Percentiles rank a stretch among this genome's conserved stretches.
Conservation (phyloP, 768 basidiomycete genomes). For the Sporobolomyces phaffii region DNA sequence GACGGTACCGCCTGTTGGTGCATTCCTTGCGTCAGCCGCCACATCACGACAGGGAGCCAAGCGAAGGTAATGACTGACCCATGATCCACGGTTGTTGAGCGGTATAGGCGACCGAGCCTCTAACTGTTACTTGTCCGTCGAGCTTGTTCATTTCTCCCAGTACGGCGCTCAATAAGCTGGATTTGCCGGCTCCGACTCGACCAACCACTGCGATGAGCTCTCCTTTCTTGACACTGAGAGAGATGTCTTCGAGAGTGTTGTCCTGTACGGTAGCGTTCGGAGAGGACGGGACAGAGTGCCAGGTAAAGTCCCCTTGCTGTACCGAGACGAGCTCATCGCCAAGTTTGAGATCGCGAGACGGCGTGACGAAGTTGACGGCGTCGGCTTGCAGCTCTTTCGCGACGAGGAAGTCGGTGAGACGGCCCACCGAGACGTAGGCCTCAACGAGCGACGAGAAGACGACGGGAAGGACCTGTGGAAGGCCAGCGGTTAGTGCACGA, state of each 20-base stretch:
- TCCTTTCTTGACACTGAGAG: constrained; percentile 60
- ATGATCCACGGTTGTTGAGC: constrained; percentile 55
- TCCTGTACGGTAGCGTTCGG: constrained; percentile 43
- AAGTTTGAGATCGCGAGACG: constrained; percentile 57
- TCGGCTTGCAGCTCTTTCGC: constrained; percentile 75
- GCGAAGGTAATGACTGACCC: constrained; percentile 16
- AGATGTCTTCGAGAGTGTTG: constrained; percentile 70
- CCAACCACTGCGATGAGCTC: constrained; percentile 80
- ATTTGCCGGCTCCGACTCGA: constrained; percentile 82
- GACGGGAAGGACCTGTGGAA: not conserved
- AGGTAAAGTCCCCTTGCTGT: constrained; percentile 70
- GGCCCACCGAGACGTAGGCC: constrained; percentile 42
- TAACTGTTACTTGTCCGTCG: constrained; percentile 64
- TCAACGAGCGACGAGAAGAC: constrained; percentile 15
- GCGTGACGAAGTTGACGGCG: constrained; percentile 56
- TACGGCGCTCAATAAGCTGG: constrained; percentile 31
- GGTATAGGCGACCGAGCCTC: constrained; percentile 41
- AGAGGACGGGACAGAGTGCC: constrained; percentile 55
- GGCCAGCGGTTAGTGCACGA: not conserved
- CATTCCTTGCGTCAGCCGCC: not conserved
- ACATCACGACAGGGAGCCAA: no score
- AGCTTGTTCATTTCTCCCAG: constrained; percentile 49
- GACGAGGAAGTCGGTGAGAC: constrained; percentile 55
- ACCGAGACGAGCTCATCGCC: constrained; percentile 63
- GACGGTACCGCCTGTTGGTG: constrained; percentile 64